phyloP scores from a whole-genome alignment of 148 eudicot genomes.

The Rhododendron molle region DNA sequence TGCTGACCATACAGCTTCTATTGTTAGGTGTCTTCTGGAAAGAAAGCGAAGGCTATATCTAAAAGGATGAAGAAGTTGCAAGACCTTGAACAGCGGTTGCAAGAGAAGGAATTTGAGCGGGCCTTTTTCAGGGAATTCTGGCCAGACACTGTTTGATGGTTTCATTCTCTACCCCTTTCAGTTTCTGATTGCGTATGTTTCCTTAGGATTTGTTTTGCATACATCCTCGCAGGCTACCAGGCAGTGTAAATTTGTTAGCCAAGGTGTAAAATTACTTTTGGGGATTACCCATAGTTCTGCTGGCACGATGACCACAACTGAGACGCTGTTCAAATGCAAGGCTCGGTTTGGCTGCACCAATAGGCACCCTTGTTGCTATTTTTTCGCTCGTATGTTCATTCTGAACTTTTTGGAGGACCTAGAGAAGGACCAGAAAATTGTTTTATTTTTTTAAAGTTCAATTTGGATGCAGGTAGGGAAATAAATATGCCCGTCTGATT shows the following conservation, averaged over 20 bases:
- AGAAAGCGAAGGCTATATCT: conserved; percentile 49
- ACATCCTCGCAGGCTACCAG: neutral
- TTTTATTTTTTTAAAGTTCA: neutral
- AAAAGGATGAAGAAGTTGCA: conserved; percentile 64
- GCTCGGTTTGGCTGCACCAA: neutral
- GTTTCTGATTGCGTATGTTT: neutral
- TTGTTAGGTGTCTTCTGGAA: conserved; percentile 38
- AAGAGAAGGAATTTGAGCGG: conserved; percentile 73
- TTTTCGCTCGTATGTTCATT: neutral
- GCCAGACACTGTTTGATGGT: conserved; percentile 81
- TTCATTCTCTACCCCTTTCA: neutral
- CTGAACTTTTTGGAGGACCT: neutral
- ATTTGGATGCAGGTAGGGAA: neutral
- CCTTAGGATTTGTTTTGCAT: neutral
- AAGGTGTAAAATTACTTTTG: neutral
- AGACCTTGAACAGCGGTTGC: conserved; percentile 52
- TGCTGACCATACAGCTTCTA: neutral
- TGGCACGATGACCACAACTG: neutral
- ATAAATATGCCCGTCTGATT: neutral
- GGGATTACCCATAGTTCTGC: neutral
- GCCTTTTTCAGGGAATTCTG: conserved; percentile 89
- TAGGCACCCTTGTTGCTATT: neutral
- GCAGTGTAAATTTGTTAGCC: neutral
- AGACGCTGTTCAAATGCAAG: neutral
- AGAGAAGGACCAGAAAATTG: neutral